Evolutionary conservation across 2,329 filamentous ascomycete species (phyloP).

Genomic region (Claviceps citrina): DNA sequence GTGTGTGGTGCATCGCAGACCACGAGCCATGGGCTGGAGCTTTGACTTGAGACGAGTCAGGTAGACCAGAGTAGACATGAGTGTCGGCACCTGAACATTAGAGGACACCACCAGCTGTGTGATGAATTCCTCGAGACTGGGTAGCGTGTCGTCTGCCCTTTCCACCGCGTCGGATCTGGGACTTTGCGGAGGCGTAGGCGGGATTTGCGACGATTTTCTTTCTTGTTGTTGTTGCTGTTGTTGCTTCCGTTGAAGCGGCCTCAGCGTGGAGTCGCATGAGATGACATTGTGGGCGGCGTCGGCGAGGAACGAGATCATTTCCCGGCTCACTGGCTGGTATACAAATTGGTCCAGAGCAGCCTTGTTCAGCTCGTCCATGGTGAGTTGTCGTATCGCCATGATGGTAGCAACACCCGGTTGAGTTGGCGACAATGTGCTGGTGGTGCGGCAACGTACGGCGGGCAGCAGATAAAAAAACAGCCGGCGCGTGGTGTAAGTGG

Average conservation of each 20-base stretch:
- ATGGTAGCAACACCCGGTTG: constrained; percentile 11
- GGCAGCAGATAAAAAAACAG: constrained; percentile 3
- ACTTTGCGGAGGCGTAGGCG: constrained; percentile 36
- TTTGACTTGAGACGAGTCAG: constrained; percentile 68
- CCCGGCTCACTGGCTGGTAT: constrained; percentile 55
- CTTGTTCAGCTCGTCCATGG: constrained; percentile 47
- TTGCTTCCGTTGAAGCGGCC: constrained; percentile 27
- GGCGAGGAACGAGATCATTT: constrained; percentile 68
- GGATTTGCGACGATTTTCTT: constrained; percentile 13
- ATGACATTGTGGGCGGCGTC: constrained; percentile 63
- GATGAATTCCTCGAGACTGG: constrained; percentile 82
- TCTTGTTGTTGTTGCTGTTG: constrained; percentile 3
- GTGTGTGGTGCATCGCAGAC: constrained; percentile 90
- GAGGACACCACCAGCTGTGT: constrained; percentile 77
- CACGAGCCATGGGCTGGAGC: constrained; percentile 87
- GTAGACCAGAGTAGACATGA: constrained; percentile 96
- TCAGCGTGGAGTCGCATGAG: constrained; percentile 52
- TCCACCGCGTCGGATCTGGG: constrained; percentile 32
- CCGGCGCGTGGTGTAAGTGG: constrained; percentile 2
- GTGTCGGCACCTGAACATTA: constrained; percentile 89
- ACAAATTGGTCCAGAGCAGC: constrained; percentile 67
- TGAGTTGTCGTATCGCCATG: constrained; percentile 35
- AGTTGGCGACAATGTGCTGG: neutral
- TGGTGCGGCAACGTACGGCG: neutral
- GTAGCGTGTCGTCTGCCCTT: constrained; percentile 42